Evolutionary conservation across 768 basidiomycete species (phyloP).

Genomic region (Nidularia pulvinata): DNA sequence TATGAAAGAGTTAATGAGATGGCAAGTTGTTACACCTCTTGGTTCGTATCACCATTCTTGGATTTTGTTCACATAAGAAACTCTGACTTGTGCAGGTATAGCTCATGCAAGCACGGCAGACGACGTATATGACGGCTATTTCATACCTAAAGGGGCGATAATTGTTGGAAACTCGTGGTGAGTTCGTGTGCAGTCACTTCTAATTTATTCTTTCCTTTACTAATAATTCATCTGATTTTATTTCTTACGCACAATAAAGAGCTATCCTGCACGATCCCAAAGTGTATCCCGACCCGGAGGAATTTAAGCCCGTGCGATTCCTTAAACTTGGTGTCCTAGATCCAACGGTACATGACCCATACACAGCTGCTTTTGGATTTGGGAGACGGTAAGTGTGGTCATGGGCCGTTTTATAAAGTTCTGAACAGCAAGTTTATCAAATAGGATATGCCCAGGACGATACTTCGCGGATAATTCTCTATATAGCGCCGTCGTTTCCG

Average conservation of each 20-base stretch:
- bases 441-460: neutral
- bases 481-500: too few relatives aligned
- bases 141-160: conserved; percentile 6
- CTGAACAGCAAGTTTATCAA: too few relatives aligned
- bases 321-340: neutral
- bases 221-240: neutral
- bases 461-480: neutral
- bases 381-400: neutral
- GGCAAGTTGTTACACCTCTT: neutral
- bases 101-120: neutral
- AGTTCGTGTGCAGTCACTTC: neutral
- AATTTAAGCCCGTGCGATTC: neutral
- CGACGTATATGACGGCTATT: conserved; percentile 4
- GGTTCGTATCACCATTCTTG: neutral
- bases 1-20: conserved; percentile 10
- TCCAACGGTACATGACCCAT: neutral
- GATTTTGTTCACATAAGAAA: neutral
- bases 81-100: neutral
- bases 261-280: neutral
- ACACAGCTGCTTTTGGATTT: neutral
- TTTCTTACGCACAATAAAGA: neutral
- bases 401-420: too few relatives aligned
- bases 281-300: neutral
- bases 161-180: conserved; percentile 8
- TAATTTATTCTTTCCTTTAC: neutral